Percentiles rank a stretch among this genome's conserved stretches.
Conservation (phyloP, 805 yeast genomes). For the Saccharomycopsis lassenensis region DNA sequence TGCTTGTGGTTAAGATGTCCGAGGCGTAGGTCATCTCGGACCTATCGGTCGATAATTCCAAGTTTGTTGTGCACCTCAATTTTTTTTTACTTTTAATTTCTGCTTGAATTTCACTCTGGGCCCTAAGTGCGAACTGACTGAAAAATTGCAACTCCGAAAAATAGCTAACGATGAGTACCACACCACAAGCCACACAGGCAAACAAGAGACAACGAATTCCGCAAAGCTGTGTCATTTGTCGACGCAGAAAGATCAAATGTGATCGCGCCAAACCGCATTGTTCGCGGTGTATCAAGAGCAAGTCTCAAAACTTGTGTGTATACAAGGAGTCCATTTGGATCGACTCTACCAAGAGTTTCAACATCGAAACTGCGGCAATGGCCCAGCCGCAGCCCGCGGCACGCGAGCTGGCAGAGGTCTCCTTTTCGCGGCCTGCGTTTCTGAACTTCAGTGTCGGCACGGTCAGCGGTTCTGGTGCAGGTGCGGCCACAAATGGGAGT, state of each 20-base stretch:
- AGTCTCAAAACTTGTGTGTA: slow-evolving; percentile 22
- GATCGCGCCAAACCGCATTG: slow-evolving; percentile 28
- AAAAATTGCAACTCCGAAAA: too few relatives aligned
- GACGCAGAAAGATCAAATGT: slow-evolving; percentile 27
- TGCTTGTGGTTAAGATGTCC: too few relatives aligned
- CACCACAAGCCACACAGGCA: too few relatives aligned
- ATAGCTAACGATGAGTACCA: too few relatives aligned
- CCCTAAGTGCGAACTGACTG: too few relatives aligned
- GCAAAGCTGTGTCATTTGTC: slow-evolving; percentile 26
- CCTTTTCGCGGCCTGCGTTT: background rate
- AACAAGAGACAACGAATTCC: slow-evolving; percentile 19
- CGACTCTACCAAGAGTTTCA: background rate
- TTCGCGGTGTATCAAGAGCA: slow-evolving; percentile 25
- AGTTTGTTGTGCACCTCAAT: too few relatives aligned
- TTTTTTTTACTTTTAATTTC: too few relatives aligned
- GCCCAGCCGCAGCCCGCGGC: too few relatives aligned
- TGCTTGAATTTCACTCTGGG: too few relatives aligned
- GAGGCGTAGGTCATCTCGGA: too few relatives aligned
- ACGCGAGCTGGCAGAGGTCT: background rate
- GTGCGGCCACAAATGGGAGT: background rate
- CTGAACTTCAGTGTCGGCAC: background rate
- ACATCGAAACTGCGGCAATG: too few relatives aligned
- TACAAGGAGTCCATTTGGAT: slow-evolving; percentile 21
- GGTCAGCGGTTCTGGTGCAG: background rate
- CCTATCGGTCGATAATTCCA: too few relatives aligned